These are phyloP conservation scores for Penicillium tannophilum DNA, from an alignment of 495 filamentous ascomycete genomes.

Conservation along the genomic window DNA sequence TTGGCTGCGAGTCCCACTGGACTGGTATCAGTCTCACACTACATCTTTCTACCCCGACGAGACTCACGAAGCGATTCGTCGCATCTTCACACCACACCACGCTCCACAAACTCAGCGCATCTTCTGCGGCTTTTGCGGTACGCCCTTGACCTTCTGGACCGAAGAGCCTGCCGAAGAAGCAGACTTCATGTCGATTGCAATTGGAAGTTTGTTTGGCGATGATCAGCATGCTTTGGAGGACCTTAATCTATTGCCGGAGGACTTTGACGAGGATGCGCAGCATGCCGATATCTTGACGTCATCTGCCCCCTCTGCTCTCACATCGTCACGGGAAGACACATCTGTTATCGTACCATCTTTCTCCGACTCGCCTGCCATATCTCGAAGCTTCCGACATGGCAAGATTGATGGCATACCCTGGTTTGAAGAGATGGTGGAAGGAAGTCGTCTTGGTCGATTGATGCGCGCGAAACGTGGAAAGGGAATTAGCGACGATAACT, in stretches of 20 bases:
- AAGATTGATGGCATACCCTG: constrained; percentile 65
- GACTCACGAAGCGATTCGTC: constrained; percentile 68
- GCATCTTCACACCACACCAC: constrained; percentile 64
- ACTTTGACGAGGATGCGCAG: constrained; percentile 42
- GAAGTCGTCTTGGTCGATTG: constrained; percentile 68
- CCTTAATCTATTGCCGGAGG: constrained; percentile 61
- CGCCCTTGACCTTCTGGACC: constrained; percentile 76
- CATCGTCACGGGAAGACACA: constrained; percentile 8
- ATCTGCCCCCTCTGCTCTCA: constrained; percentile 8
- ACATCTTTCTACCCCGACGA: constrained; percentile 78
- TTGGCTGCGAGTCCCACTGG: constrained; percentile 78
- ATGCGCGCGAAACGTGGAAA: constrained; percentile 60
- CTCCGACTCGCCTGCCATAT: constrained; percentile 18
- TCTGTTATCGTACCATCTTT: constrained; percentile 28
- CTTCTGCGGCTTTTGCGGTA: constrained; percentile 92
- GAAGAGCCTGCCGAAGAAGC: constrained; percentile 68
- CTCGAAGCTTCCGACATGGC: constrained; percentile 34
- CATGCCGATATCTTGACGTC: constrained; percentile 19
- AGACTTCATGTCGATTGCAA: constrained; percentile 71
- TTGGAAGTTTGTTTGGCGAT: constrained; percentile 67
- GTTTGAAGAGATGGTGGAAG: constrained; percentile 80
- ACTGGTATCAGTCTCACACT: constrained; percentile 71
- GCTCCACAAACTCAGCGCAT: constrained; percentile 64
- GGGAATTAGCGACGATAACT: constrained; percentile 55
- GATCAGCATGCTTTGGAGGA: constrained; percentile 71